These are phyloP conservation scores for Quercus rubra DNA, from an alignment of 306 rosid genomes.

Conservation along the genomic window DNA sequence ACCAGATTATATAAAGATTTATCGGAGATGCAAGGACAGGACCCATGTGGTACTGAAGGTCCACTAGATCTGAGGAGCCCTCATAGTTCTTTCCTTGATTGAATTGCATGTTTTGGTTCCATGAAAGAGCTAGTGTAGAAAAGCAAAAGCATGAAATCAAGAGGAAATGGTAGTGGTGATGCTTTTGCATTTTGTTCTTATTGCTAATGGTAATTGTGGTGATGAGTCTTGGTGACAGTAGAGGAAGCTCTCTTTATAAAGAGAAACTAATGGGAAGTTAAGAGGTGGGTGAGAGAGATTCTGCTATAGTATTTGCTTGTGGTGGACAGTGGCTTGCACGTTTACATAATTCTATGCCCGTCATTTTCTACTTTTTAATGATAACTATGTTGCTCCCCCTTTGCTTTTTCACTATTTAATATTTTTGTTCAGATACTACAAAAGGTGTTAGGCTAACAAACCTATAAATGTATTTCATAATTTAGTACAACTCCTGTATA, in stretches of 20 bases:
- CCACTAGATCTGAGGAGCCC: constrained; percentile 50
- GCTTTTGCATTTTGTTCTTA: constrained; percentile 17
- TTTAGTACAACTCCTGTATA: neutral
- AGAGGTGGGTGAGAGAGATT: constrained; percentile 17
- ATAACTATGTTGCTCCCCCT: constrained; percentile 5
- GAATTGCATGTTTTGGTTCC: constrained; percentile 32
- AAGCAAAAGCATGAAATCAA: constrained; percentile 11
- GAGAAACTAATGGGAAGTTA: neutral
- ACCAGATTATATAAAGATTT: constrained; percentile 54
- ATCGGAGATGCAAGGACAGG: constrained; percentile 53
- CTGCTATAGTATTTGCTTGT: constrained; percentile 1
- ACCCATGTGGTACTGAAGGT: constrained; percentile 59
- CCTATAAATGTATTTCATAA: neutral
- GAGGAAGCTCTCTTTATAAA: constrained; percentile 13
- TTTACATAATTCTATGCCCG: constrained; percentile 20
- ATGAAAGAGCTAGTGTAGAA: constrained; percentile 25
- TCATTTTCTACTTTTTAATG: constrained; percentile 21
- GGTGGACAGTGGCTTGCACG: constrained; percentile 26
- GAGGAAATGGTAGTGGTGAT: constrained; percentile 2
- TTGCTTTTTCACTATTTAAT: neutral
- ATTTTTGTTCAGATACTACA: neutral
- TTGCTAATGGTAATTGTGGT: neutral
- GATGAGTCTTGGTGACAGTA: neutral
- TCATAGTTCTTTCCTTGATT: constrained; percentile 40
- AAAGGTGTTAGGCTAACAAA: neutral